Evolutionary conservation across 257 asterid genomes (phyloP), one percentile per base, ranked within the genome.

Genomic region (Striga asiatica): DNA sequence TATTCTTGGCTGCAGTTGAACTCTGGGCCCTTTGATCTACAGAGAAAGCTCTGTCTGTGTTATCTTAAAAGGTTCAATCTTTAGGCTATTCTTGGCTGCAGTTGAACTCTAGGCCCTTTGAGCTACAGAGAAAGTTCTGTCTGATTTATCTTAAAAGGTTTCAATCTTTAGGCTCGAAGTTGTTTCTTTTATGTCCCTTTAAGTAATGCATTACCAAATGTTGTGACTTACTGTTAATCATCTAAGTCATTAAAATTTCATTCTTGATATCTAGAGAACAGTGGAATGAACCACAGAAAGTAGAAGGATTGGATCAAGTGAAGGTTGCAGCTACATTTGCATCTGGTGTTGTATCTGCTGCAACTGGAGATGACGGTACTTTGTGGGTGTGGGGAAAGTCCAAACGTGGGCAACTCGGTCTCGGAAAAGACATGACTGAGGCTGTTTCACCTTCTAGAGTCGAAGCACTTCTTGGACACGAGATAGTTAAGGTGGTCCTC

Each of bases 321-420:
- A 71, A 66, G 68, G 81, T 79, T 63, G 43, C 53, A 68, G 70
- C 80, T 34, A 84, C 86, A 50, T 82, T 71, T 75, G 95, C 97
- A 27, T 87, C 97, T 52, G 97, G 97, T 54, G 94, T 79, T 41
- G 64, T 84, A 61, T 91, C 95, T 52, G 74, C 78, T 3, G 94
- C 89, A 27, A 63, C 81, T 66, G 97, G 89, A 64, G 86, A 82
- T 8, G 97, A 82, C 62, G 97, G 98, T 11, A 78, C 85, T 39
- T 60, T 92, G 37, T 92, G 98, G 97, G 98, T 84, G 11, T 92
- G 97, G 98, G 98, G 97, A 50, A 79, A 71, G 71, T 92, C 98
- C 25, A 88, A 92, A 67, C 97, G 89, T 10, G 98, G 98, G 52
- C 97, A 84, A 67, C 77, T 92, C 16, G 98, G 97, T 19, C 71